Base-by-base conservation (phyloP, 495 filamentous ascomycete genomes). In the Penicillium riverlandense region DNA sequence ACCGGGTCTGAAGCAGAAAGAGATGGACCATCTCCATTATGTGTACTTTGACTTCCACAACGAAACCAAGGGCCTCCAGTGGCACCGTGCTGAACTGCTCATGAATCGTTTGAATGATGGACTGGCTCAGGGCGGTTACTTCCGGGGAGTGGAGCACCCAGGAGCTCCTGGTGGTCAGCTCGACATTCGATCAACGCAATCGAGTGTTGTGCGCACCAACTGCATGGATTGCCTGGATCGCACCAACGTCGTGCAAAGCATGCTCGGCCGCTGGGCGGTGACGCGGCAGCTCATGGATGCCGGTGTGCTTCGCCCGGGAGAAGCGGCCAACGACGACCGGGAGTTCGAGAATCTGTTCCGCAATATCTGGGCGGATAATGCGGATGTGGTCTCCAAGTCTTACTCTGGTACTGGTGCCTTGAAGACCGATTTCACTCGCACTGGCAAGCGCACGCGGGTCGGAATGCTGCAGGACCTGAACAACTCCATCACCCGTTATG, bases 141-240 rank as follows among this genome's bases (percentile, higher is more conserved):
- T 97, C 77, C 86, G 91, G 51, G 90, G 88, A 16, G 77, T 89
- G 29, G 87, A 94, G 61, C 83, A 81, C 73, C 89, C 89, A 1
- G 86, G 78, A 58, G 78, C 76, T 49, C 53, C 74, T 44, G 71
- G 78, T 44, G 83, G 84, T 12, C 78, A 80, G 31, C 63, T 95
- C 7, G 90, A 95, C 52, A 77, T 86, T 32, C 83, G 90, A 28
- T 82, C 79, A 38, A 71, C 72, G 38, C 92, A 98, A 69, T 84
- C 77, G 5, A 85, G 83, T 48, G 90, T 96, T 8, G 88, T 98
- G 16, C 82, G 92, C 35, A 96, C 92, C 14, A 98, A 98, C 58
- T 98, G 92, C 65, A 97, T 98, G 92, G 92, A 98, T 67, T 98
- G 94, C 53, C 76, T 98, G 9, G 92, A 98, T 65, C 88, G 92